Conservation (phyloP, 108 stramenopile genomes). For the Chaetoceros muelleri region DNA sequence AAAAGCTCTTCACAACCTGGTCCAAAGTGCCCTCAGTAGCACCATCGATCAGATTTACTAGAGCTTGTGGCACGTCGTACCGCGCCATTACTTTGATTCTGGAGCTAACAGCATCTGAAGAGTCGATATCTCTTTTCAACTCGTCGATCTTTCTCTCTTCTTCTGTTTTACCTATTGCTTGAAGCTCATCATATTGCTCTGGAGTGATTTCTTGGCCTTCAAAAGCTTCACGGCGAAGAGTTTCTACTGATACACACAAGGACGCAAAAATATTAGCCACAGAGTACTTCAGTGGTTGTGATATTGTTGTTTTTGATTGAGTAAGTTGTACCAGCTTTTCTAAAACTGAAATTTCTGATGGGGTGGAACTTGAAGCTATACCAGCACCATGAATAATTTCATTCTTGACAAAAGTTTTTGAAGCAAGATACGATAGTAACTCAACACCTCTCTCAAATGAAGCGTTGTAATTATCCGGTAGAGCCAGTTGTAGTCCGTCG, state of each 20-base stretch:
- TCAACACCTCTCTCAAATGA: constrained; percentile 87
- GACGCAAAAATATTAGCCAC: constrained; percentile 77
- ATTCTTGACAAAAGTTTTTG: constrained; percentile 85
- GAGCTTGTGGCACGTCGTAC: constrained; percentile 72
- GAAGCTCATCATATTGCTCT: constrained; percentile 95
- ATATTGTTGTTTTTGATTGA: constrained; percentile 36
- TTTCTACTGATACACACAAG: constrained; percentile 76
- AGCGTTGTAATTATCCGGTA: constrained; percentile 19
- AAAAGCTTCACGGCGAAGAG: constrained; percentile 80
- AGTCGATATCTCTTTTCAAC: constrained; percentile 44
- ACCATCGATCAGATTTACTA: constrained; percentile 76
- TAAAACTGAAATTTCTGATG: constrained; percentile 28
- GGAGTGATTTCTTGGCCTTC: constrained; percentile 86
- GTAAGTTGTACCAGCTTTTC: constrained; percentile 67
- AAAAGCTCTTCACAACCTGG: constrained; percentile 53
- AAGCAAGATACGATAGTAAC: constrained; percentile 76
- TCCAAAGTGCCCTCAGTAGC: constrained; percentile 74
- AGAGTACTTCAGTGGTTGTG: constrained; percentile 68
- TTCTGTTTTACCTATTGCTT: constrained; percentile 68
- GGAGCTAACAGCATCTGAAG: constrained; percentile 34
- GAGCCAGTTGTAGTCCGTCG: constrained; percentile 5
- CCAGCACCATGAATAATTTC: constrained; percentile 72
- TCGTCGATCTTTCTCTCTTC: constrained; percentile 70
- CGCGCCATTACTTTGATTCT: constrained; percentile 68
- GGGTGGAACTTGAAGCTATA: constrained; percentile 13